phyloP scores from a whole-genome alignment of 371 early-diverging fungal species.

The Circinella minor region DNA sequence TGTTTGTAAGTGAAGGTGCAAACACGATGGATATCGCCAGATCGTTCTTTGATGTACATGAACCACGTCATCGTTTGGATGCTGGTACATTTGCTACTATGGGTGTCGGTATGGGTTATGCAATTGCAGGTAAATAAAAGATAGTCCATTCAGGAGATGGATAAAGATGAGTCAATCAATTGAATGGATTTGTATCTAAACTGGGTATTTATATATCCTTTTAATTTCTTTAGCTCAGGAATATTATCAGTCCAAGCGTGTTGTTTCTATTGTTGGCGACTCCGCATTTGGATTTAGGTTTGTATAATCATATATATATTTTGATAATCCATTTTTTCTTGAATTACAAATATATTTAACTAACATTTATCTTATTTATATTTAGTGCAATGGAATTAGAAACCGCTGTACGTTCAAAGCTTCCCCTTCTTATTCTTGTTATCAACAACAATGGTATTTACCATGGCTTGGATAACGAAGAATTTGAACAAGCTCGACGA shows the following conservation, averaged over 20 bases:
- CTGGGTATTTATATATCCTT: too few species aligned
- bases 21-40: constrained; percentile 89
- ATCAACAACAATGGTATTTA: constrained; percentile 88
- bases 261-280: constrained; percentile 80
- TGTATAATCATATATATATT: not conserved
- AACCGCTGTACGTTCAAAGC: constrained; percentile 69
- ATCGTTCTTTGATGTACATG: constrained; percentile 67
- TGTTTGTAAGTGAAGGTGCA: constrained; percentile 81
- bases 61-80: constrained; percentile 75
- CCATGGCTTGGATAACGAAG: constrained; percentile 61
- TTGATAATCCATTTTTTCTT: not conserved
- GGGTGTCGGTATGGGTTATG: constrained; percentile 85
- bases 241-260: constrained; percentile 54
- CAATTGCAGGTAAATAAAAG: constrained; percentile 61
- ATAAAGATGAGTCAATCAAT: not conserved
- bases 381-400: constrained; percentile 79
- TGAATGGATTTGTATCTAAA: not conserved
- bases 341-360: not conserved
- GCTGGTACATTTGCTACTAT: constrained; percentile 82
- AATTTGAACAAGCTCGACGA: constrained; percentile 36
- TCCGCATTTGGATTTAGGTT: constrained; percentile 83
- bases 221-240: constrained; percentile 53
- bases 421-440: constrained; percentile 73
- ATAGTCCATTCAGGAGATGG: not conserved
- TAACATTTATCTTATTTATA: not conserved